These are phyloP conservation scores for Volvox carteri DNA, from an alignment of 163 green algal species.

Conservation along the genomic window DNA sequence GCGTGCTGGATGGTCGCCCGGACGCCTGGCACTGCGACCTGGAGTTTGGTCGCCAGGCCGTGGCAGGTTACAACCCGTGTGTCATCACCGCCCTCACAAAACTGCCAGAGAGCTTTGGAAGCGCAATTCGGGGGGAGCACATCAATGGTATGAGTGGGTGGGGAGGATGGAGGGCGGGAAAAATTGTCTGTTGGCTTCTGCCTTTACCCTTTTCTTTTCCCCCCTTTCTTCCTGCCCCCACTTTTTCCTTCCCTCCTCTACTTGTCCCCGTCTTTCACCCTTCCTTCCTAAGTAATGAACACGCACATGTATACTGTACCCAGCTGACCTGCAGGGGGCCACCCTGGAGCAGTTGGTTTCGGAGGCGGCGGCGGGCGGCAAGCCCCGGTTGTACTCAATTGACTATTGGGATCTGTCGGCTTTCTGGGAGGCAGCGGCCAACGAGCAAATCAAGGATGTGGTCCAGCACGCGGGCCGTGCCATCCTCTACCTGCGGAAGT, in stretches of 20 bases:
- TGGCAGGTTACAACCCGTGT: slow-evolving; percentile 67
- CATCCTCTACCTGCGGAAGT: slow-evolving; percentile 66
- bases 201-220: too few species aligned
- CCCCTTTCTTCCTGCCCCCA: too few species aligned
- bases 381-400: slow-evolving; percentile 62
- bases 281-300: too few species aligned
- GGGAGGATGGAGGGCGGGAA: too few species aligned
- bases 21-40: slow-evolving; percentile 59
- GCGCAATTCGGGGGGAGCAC: slow-evolving; percentile 53
- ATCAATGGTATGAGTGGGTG: slow-evolving; percentile 58
- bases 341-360: slow-evolving; percentile 58
- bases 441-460: background rate
- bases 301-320: too few species aligned
- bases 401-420: slow-evolving; percentile 58
- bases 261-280: too few species aligned
- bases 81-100: slow-evolving; percentile 54
- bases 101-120: slow-evolving; percentile 45
- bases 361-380: slow-evolving; percentile 49
- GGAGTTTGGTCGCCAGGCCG: slow-evolving; percentile 67
- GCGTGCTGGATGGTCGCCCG: slow-evolving; percentile 20
- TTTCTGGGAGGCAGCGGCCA: slow-evolving; percentile 45
- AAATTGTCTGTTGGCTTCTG: too few species aligned
- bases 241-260: too few species aligned
- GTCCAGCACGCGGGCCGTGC: slow-evolving; percentile 62
- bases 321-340: slow-evolving; percentile 53